These are phyloP conservation scores for Hepatocystis sp. DNA, from an alignment of 169 alveolate species.

Conservation along the genomic window DNA sequence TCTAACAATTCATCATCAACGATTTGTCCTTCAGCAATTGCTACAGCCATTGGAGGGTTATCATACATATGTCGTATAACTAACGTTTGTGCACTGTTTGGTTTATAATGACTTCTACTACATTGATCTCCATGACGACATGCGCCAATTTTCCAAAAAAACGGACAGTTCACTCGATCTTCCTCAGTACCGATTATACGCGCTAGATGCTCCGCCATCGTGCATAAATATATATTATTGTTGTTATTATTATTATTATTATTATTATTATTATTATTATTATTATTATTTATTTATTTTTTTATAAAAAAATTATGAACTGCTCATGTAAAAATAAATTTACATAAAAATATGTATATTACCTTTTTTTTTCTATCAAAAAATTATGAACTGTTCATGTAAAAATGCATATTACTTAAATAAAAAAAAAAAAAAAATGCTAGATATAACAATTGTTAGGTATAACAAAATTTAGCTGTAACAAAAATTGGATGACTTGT, in stretches of 20 bases:
- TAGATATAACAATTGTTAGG: no score
- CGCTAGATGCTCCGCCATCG: constrained; percentile 99
- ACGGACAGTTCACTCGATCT: constrained; percentile 99
- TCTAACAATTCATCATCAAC: constrained; percentile 95
- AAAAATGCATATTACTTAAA: no score
- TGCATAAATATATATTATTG: background rate
- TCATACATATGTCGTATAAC: constrained; percentile 97
- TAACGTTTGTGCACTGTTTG: constrained; percentile 97
- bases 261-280: no score
- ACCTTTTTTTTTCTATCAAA: no score
- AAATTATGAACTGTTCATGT: no score
- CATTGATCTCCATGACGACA: constrained; percentile 99
- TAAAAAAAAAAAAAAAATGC: no score
- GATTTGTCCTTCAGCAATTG: constrained; percentile 98
- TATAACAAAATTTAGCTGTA: no score
- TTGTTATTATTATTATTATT: background rate
- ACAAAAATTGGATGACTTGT: constrained; percentile 35
- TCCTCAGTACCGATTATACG: constrained; percentile 99
- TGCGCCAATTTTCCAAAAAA: constrained; percentile 99
- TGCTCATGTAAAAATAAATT: constrained; percentile 3
- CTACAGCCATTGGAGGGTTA: constrained; percentile 99
- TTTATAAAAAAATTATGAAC: no score
- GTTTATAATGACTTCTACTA: constrained; percentile 98
- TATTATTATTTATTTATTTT: no score
- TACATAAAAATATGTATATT: constrained; percentile 4